Evolutionary conservation across 371 early-diverging fungal genomes (phyloP).

Genomic region (Furculomyces boomerangus): DNA sequence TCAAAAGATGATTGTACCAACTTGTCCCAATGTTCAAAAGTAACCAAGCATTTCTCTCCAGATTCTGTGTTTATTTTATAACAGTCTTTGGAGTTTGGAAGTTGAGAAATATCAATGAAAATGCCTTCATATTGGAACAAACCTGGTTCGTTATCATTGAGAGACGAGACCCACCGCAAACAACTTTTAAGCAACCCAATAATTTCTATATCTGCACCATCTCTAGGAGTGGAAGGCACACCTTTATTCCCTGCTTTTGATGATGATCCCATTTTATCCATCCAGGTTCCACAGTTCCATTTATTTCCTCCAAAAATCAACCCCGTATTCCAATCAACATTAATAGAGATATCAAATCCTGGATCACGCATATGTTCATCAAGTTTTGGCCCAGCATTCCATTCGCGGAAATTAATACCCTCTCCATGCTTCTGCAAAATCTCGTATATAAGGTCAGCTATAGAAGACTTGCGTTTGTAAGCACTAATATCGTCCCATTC

Average conservation of each 20-base stretch:
- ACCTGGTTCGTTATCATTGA: slow-evolving; percentile 20
- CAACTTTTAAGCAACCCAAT: slow-evolving; percentile 70
- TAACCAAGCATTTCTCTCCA: not conserved
- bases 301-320: slow-evolving; percentile 72
- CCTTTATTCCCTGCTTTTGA: slow-evolving; percentile 80
- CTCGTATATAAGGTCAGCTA: slow-evolving; percentile 80
- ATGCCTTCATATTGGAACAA: slow-evolving; percentile 27
- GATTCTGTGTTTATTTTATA: not conserved
- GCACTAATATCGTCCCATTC: slow-evolving; percentile 36
- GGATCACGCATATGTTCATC: slow-evolving; percentile 80
- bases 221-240: slow-evolving; percentile 81
- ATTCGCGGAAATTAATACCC: slow-evolving; percentile 88
- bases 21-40: slow-evolving; percentile 58
- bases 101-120: not conserved
- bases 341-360: slow-evolving; percentile 71
- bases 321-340: slow-evolving; percentile 51
- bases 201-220: slow-evolving; percentile 86
- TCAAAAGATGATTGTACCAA: slow-evolving; percentile 70
- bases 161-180: slow-evolving; percentile 54
- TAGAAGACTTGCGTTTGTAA: slow-evolving; percentile 36
- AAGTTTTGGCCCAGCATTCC: slow-evolving; percentile 76
- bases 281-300: slow-evolving; percentile 98
- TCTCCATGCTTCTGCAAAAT: slow-evolving; percentile 75
- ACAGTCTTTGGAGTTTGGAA: not conserved
- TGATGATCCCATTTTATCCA: slow-evolving; percentile 98